Base-by-base conservation (phyloP, 192 early-diverging fungal species). In the Backusella tarrabulga region DNA sequence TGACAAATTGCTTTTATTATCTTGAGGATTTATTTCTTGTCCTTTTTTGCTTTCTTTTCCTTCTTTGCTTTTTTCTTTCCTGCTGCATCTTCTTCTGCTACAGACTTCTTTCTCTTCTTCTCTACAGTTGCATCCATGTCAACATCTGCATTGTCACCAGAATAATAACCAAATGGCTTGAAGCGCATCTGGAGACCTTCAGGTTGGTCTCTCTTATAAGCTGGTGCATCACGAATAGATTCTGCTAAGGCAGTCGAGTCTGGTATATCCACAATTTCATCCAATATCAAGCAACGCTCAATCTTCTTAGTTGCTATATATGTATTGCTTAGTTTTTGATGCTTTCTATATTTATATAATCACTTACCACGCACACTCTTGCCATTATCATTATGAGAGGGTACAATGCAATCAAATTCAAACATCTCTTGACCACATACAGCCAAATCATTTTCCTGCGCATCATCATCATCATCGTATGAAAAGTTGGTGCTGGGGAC, bases 181-280 rank as follows among this genome's bases (percentile, higher is more conserved):
- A 88, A 88, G 19, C 85, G 80, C 82, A 84, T 83, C 56, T 86
- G 79, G 23, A 88, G 72, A 52, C 87, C 87, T 38, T 83, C 81
- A 17, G 87, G 87, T 15, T 88, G 87, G 34, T 77, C 73, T 75
- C 87, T 75, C 41, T 83, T 82, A 44, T 79, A 71, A 44, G 82
- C 68, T 1, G 87, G 85, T 63, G 71, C 76, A 26, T 77, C 68
- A 21, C 79, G 69, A 67, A 88, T 86, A 54, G 84, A 77, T 34
- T 88, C 76, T 67, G 83, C 87, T 9, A 77, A 56, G 19, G 60
- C 19, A 29, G 70, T 74, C 14, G 75, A 40, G 40, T 82, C 79
- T 26, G 83, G 83, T 60, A 85, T 68, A 29, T 75, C 76, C 9
- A 82, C 73, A 36, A 76, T 23, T 70, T 80, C 73, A 60, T 78